Base-by-base conservation (phyloP, 176 grass and related monocot species). In the Zea luxurians region DNA sequence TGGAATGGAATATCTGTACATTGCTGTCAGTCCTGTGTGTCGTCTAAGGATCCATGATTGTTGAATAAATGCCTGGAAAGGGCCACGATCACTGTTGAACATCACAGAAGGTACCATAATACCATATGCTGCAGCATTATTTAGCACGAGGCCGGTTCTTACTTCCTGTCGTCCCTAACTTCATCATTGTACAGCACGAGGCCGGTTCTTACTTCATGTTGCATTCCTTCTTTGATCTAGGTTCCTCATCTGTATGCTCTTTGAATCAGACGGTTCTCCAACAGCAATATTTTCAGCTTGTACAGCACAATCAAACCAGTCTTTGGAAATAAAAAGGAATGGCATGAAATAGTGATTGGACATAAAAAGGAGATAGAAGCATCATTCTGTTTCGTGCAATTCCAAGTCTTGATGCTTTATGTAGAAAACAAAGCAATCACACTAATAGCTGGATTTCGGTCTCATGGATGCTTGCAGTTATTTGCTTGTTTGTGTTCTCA, bases 1-100 rank as follows among this genome's bases (percentile, higher is more conserved):
- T 43, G 72, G 77, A 66, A 85, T 43, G 71, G 77, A 61, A 85
- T 77, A 49, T 77, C 64, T 66, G 42, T 20, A 38, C 15, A 52
- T 77, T 73, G 37, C 2, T 80, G 38, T 17, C 47, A 69, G 78
- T 48, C 62, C 48, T 80, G 7, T 66, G 61, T 80, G 64, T 70
- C 49, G 43, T 46, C 3, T 48, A 38, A 45, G 5, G 8, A 76
- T 70, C 8, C 10, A 64, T 84, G 3, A 43, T 60, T 5, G 7
- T 13, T 40, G 52, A 58, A 57, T 2, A 73, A 58, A 74, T 57
- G 71, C 37, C 50, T 74, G 52, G 37, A 58, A 74, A 37, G 50
- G 10, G 8, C 8, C 52, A 6, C 58, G 73, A 35, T 65, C 58
- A 72, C 8, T 77, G 48, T 38, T 80, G 57, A 62, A 16, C 73